A percentile compares a stretch with the other conserved stretches of the same genome.
These are phyloP conservation scores for Pythium rhizo-oryzae DNA, from an alignment of 352 stramenopile genomes.

Conservation along the genomic window DNA sequence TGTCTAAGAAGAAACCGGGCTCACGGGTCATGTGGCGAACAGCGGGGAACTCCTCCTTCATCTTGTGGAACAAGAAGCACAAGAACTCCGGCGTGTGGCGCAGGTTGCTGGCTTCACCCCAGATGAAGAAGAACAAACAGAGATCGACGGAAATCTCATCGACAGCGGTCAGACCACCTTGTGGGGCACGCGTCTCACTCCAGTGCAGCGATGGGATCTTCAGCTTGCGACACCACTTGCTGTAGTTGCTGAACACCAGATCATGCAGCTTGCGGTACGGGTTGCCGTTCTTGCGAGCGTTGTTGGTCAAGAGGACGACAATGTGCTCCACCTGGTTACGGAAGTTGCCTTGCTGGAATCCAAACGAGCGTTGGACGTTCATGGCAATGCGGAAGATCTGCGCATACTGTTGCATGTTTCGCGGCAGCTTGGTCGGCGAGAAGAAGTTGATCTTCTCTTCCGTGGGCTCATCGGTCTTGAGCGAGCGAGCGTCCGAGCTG, in stretches of 20 bases:
- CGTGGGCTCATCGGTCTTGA: conserved; percentile 47
- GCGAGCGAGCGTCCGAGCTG: conserved; percentile 77
- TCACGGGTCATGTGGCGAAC: conserved; percentile 80
- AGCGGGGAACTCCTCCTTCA: conserved; percentile 85
- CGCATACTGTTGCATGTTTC: conserved; percentile 86
- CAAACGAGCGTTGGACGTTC: conserved; percentile 86
- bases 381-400: conserved; percentile 82
- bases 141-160: conserved; percentile 88
- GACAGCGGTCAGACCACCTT: conserved; percentile 83
- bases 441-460: conserved; percentile 82
- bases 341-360: conserved; percentile 87
- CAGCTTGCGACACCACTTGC: conserved; percentile 89
- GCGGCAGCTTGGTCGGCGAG: conserved; percentile 60
- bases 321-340: conserved; percentile 98
- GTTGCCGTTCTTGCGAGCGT: conserved; percentile 69
- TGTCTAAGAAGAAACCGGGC: conserved; percentile 97
- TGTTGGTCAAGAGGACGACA: conserved; percentile 96
- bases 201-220: conserved; percentile 69
- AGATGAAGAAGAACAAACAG: conserved; percentile 98
- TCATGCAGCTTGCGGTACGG: conserved; percentile 84
- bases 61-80: conserved; percentile 98
- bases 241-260: conserved; percentile 88
- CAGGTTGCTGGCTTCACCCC: conserved; percentile 98
- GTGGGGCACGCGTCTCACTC: conserved; percentile 69
- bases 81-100: conserved; percentile 98